phyloP scores from a whole-genome alignment of 768 basidiomycete species.

The Infundibulicybe gibba region DNA sequence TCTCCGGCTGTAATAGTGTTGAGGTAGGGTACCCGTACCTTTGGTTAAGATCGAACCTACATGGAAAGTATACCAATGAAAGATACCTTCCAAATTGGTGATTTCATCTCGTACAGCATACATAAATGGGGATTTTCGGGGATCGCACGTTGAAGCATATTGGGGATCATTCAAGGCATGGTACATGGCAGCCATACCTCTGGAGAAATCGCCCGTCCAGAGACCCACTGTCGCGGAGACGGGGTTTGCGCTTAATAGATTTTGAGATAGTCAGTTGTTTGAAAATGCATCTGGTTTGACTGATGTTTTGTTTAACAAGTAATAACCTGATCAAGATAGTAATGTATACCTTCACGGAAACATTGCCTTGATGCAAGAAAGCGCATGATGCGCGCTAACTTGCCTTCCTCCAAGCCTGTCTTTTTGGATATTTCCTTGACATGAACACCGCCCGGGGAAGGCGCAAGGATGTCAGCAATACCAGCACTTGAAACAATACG shows the following conservation, averaged over 20 bases:
- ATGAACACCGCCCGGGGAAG: constrained; percentile 26
- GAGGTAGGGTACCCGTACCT: no score
- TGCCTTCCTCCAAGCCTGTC: constrained; percentile 17
- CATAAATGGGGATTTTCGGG: no score
- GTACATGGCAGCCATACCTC: constrained; percentile 4
- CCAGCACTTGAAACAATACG: no score
- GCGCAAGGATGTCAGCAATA: no score
- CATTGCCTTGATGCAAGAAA: constrained; percentile 25
- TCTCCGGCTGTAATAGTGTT: no score
- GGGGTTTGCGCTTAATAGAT: constrained; percentile 16
- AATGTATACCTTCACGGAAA: constrained; percentile 38
- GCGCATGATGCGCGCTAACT: constrained; percentile 28
- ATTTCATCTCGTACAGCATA: no score
- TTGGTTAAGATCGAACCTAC: background rate
- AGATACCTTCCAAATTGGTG: constrained; percentile 4
- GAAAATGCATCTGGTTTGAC: constrained; percentile 32
- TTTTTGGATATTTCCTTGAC: constrained; percentile 5
- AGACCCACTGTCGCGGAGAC: constrained; percentile 19
- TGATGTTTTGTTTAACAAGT: no score
- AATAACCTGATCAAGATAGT: no score
- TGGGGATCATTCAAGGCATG: constrained; percentile 11
- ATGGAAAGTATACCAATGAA: background rate
- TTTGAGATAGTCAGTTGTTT: constrained; percentile 40
- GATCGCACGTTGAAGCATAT: constrained; percentile 7
- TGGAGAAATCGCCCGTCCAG: constrained; percentile 6